These are phyloP conservation scores for Punica granatum DNA, from an alignment of 345 rosid genomes.

Conservation along the genomic window DNA sequence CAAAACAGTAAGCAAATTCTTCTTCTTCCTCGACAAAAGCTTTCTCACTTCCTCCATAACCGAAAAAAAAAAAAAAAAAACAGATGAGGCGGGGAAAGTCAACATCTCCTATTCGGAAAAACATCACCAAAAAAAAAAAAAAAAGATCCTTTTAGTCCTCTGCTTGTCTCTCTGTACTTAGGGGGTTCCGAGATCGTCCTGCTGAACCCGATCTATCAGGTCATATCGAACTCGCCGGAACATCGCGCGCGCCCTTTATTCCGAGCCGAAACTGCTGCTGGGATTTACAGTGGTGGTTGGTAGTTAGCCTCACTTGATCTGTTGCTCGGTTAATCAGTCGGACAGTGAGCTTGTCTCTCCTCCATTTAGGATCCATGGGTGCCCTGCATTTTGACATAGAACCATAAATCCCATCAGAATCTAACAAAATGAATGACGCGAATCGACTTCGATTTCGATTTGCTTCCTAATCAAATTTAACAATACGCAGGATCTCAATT, in stretches of 20 bases:
- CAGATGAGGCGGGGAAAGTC: neutral
- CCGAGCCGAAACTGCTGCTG: too few relatives aligned
- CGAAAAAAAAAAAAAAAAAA: neutral
- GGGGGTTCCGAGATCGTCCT: neutral
- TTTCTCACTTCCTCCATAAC: neutral
- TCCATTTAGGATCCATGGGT: conserved; percentile 54
- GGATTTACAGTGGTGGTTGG: neutral
- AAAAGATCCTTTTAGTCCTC: neutral
- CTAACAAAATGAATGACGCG: too few relatives aligned
- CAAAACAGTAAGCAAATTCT: too few relatives aligned
- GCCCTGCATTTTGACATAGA: conserved; percentile 42
- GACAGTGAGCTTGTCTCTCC: conserved; percentile 36
- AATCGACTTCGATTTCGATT: too few relatives aligned
- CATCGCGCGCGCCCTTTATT: too few relatives aligned
- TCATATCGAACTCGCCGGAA: too few relatives aligned
- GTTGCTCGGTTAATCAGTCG: conserved; percentile 12
- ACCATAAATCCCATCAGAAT: too few relatives aligned
- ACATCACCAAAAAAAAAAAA: neutral
- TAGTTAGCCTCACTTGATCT: neutral
- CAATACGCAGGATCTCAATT: neutral
- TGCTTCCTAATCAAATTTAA: neutral
- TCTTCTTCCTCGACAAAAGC: neutral
- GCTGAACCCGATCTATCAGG: neutral
- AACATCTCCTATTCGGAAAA: neutral
- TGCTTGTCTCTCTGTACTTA: neutral